Evolutionary conservation across 1,284 basidiomycete species (phyloP), one percentile per base, ranked within the genome.

Genomic region (Leccinum insigne): DNA sequence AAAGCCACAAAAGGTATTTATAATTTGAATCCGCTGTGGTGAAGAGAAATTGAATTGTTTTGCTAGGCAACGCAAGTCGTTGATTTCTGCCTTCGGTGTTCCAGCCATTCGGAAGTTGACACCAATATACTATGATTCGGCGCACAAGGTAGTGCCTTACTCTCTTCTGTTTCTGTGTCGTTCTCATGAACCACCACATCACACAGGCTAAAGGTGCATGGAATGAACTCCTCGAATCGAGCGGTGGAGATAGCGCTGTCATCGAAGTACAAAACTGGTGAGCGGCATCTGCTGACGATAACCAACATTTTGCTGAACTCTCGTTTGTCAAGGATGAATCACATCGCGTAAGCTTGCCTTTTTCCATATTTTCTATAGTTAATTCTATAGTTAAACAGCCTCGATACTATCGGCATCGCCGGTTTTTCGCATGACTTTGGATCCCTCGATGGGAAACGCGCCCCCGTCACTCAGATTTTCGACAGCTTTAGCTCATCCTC

Each of bases 361-460:
- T 57, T 16, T 9, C 14, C 9, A n/a, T 29, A 9, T n/a, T 5
- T 57, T 57, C 56, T n/a, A 8, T 4, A 14, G 6, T 8, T 8
- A 14, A 56, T 14, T 7, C 2, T 23, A 11, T 32, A n/a, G 13
- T 26, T 32, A 32, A 16, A 16, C 6, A 58, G 57, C 26, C 32
- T 58, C 11, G 57, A 58, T 32, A 38, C 32, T 10, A 38, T 58
- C 18, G 18, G 57, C 7, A n/a, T 58, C 3, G 57, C 57, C 7
- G 57, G 57, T n/a, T 58, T 58, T 11, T 58, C 57, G n/a, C 57
- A 58, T 11, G 57, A 58, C 16, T 58, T 58, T 21, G 57, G 57
- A 16, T n/a, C 57, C 16, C 57, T 58, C 5, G 32, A 38, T 18
- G 57, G 57, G 16, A 58, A 58, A 58, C 32, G 10, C 7, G 26